Percentiles rank a stretch among this genome's conserved stretches.
These are phyloP conservation scores for Pichia sp. DNA, from an alignment of 1,139 yeast species.

Conservation along the genomic window DNA sequence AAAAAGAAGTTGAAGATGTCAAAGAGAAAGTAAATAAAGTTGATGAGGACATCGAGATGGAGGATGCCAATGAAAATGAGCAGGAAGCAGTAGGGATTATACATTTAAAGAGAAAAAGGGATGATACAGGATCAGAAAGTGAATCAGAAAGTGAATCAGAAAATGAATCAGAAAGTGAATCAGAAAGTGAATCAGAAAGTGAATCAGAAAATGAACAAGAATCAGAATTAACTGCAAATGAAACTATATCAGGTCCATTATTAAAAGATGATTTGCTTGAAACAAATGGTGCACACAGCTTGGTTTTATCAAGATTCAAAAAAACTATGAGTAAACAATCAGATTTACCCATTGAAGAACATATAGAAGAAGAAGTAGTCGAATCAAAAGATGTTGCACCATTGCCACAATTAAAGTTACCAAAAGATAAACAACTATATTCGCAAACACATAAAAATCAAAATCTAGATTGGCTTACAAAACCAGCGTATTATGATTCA, in stretches of 20 bases:
- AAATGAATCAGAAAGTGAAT: slow-evolving; percentile 3
- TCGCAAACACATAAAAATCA: slow-evolving; percentile 36
- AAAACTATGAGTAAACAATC: slow-evolving; percentile 29
- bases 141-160: slow-evolving; percentile 8
- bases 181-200: slow-evolving; percentile 9
- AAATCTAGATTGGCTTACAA: slow-evolving; percentile 59
- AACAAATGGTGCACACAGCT: slow-evolving; percentile 27
- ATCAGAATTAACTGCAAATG: not conserved
- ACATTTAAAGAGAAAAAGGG: slow-evolving; percentile 18
- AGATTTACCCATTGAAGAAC: slow-evolving; percentile 1
- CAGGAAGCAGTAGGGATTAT: slow-evolving; percentile 14
- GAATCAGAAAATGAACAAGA: slow-evolving; percentile 2
- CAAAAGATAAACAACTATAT: slow-evolving; percentile 40
- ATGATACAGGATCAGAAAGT: slow-evolving; percentile 1
- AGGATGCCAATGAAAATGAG: slow-evolving; percentile 1
- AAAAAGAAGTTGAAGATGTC: slow-evolving; percentile 1
- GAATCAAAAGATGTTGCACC: slow-evolving; percentile 56
- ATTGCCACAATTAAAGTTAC: slow-evolving; percentile 73
- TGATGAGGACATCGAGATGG: slow-evolving; percentile 8
- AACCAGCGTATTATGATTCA: slow-evolving; percentile 52
- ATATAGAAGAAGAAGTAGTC: slow-evolving; percentile 17
- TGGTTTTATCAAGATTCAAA: slow-evolving; percentile 39
- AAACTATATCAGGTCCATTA: not conserved
- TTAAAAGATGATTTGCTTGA: not conserved
- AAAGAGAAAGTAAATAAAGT: slow-evolving; percentile 3